These are phyloP conservation scores for Cymbidium sinense DNA, from an alignment of 106 monocot species.

Conservation along the genomic window DNA sequence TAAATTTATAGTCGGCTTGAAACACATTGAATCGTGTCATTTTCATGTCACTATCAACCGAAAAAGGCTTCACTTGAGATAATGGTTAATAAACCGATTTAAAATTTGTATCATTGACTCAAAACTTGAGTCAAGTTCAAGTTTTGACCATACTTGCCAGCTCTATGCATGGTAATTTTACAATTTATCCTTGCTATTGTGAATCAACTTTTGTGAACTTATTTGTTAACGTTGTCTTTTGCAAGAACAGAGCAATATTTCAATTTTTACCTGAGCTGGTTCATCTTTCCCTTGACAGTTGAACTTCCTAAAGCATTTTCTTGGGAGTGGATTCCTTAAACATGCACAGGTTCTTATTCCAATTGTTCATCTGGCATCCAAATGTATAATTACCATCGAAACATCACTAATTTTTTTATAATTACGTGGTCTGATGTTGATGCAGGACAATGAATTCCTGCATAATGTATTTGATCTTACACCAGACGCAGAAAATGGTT, in stretches of 20 bases:
- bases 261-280: background rate
- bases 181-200: background rate
- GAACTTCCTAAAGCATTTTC: constrained; percentile 84
- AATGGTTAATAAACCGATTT: background rate
- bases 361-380: background rate
- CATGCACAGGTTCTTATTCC: constrained; percentile 61
- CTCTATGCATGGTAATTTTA: background rate
- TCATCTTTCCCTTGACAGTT: constrained; percentile 38
- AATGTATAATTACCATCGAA: background rate
- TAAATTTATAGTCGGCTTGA: background rate
- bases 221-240: background rate
- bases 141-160: background rate
- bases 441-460: constrained; percentile 78
- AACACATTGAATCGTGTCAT: background rate
- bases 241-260: background rate
- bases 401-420: background rate
- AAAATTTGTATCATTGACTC: background rate
- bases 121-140: background rate
- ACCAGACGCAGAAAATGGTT: constrained; percentile 35
- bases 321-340: constrained; percentile 86
- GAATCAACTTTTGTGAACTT: background rate
- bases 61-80: background rate
- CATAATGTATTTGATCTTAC: constrained; percentile 75
- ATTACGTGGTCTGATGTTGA: background rate
- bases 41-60: background rate